Conservation (phyloP, 306 rosid genomes). For the Quercus robur region DNA sequence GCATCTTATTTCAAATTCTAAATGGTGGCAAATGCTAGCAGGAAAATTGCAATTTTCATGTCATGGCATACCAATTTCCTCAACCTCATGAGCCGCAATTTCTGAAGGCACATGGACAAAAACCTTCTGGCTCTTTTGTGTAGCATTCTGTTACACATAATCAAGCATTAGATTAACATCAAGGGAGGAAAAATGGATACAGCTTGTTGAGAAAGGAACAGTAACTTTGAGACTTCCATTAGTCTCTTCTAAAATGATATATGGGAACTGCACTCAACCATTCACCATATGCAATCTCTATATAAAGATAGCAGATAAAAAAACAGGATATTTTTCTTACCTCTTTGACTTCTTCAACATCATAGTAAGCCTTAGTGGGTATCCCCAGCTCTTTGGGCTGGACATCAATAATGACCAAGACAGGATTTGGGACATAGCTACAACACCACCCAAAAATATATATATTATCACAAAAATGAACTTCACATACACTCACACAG, state of each 20-base stretch:
- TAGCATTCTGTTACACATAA: constrained; percentile 63
- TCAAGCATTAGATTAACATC: constrained; percentile 9
- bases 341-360: constrained; percentile 88
- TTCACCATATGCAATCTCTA: neutral
- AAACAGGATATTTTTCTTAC: constrained; percentile 22
- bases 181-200: neutral
- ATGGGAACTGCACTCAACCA: neutral
- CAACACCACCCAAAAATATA: neutral
- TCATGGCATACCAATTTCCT: constrained; percentile 70
- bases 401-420: constrained; percentile 84
- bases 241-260: neutral
- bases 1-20: neutral
- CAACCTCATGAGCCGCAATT: constrained; percentile 91
- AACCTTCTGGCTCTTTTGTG: constrained; percentile 88
- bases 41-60: constrained; percentile 4
- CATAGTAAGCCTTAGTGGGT: constrained; percentile 95
- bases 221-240: neutral
- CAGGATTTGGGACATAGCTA: constrained; percentile 85
- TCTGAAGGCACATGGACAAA: constrained; percentile 85
- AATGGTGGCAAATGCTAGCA: neutral
- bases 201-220: neutral
- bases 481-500: neutral
- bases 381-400: constrained; percentile 92
- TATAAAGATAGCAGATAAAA: neutral
- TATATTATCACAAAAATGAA: neutral